A percentile compares a stretch with the other conserved stretches of the same genome.
These are phyloP conservation scores for Jacaranda mimosifolia DNA, from an alignment of 257 asterid species.

Conservation along the genomic window DNA sequence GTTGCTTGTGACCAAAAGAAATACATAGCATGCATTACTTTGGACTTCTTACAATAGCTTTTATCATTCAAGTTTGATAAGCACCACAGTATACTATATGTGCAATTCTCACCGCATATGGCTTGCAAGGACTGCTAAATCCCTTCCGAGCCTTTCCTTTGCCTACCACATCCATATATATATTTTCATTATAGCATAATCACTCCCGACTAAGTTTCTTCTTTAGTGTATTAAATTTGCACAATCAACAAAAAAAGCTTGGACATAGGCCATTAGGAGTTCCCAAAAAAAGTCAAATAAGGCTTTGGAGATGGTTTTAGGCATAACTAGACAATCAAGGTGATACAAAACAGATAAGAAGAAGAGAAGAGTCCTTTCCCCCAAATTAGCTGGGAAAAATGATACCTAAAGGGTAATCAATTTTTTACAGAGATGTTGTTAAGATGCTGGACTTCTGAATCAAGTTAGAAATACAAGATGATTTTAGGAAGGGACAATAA, in stretches of 20 bases:
- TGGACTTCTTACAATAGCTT: too few relatives aligned
- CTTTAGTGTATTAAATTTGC: constrained; percentile 3
- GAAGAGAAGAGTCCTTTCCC: background rate
- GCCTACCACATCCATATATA: background rate
- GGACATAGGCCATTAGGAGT: background rate
- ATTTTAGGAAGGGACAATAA: constrained; percentile 8
- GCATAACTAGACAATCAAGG: constrained; percentile 6
- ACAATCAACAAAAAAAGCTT: background rate
- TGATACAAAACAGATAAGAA: background rate
- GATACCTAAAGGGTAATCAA: constrained; percentile 10
- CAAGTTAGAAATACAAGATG: constrained; percentile 12
- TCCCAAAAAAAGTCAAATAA: background rate
- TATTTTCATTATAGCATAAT: background rate
- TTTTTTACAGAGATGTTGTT: background rate
- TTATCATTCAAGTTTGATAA: too few relatives aligned
- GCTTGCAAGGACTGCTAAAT: too few relatives aligned
- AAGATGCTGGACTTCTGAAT: background rate
- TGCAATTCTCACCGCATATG: too few relatives aligned
- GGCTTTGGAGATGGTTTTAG: background rate
- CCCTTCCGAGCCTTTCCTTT: too few relatives aligned
- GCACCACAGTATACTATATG: too few relatives aligned
- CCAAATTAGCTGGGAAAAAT: background rate
- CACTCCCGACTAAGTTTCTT: background rate
- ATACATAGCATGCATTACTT: background rate
- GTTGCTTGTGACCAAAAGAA: background rate